Evolutionary conservation across 768 basidiomycete species (phyloP).

Genomic region (Suillus subalutaceus): DNA sequence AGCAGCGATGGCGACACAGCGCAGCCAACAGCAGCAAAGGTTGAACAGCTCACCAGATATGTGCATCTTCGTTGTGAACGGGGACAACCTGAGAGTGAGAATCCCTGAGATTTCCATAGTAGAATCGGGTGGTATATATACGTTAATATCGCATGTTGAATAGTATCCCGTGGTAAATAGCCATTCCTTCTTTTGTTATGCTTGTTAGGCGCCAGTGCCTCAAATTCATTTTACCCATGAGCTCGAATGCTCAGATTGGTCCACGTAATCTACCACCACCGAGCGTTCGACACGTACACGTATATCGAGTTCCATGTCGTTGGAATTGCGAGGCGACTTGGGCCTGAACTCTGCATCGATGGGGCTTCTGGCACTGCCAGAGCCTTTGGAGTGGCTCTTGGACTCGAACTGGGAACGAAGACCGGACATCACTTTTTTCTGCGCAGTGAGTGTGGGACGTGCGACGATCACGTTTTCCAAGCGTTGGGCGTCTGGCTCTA

Average conservation of each 20-base stretch:
- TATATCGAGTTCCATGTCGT: conserved; percentile 33
- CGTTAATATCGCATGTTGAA: not conserved
- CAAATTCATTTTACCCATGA: conserved; percentile 20
- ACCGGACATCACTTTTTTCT: conserved; percentile 23
- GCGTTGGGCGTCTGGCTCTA: conserved; percentile 22
- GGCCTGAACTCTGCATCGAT: conserved; percentile 25
- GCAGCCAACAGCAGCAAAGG: not conserved
- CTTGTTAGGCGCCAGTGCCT: not conserved
- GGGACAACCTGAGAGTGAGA: not conserved
- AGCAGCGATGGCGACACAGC: not conserved
- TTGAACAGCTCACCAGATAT: not conserved
- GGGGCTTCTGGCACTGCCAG: conserved; percentile 11
- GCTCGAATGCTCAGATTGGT: conserved; percentile 9
- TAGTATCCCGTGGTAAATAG: not conserved
- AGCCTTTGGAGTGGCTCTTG: not conserved
- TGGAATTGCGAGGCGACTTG: conserved; percentile 1
- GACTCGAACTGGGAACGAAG: conserved; percentile 29
- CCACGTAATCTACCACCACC: conserved; percentile 29
- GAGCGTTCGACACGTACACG: conserved; percentile 34
- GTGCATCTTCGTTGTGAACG: not conserved
- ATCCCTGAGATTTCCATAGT: not conserved
- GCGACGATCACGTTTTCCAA: conserved; percentile 35
- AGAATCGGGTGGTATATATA: not conserved
- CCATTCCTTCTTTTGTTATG: not conserved
- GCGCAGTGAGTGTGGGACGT: conserved; percentile 12